A percentile compares a stretch with the other conserved stretches of the same genome.
phyloP scores from a whole-genome alignment of 2,329 filamentous ascomycete genomes.

The Venturia effusa region DNA sequence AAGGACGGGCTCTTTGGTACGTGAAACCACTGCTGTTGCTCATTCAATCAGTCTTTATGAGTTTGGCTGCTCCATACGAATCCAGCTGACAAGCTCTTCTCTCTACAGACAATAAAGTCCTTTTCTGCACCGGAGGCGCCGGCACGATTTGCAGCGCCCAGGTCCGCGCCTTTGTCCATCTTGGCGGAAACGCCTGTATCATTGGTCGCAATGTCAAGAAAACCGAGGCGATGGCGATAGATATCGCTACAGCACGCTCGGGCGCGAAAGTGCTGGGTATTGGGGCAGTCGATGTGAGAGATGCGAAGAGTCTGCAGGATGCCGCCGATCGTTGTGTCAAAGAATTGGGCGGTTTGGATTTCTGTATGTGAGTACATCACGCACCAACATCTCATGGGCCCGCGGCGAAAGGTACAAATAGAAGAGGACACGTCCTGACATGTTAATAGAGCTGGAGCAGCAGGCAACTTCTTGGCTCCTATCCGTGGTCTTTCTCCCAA shows the following conservation, averaged over 20 bases:
- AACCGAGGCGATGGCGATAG: conserved; percentile 68
- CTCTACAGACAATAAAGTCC: conserved; percentile 63
- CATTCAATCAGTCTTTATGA: no score
- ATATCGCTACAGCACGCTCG: conserved; percentile 67
- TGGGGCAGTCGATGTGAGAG: conserved; percentile 58
- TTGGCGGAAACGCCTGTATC: conserved; percentile 90
- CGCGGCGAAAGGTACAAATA: no score
- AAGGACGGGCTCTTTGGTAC: conserved; percentile 76
- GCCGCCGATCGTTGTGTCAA: conserved; percentile 71
- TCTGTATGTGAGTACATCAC: conserved; percentile 60
- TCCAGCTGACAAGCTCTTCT: background rate
- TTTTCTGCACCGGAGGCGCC: conserved; percentile 91
- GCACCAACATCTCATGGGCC: background rate
- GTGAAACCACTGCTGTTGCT: conserved; percentile 14
- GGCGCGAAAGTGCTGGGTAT: conserved; percentile 83
- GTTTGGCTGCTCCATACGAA: no score
- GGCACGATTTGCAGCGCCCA: conserved; percentile 92
- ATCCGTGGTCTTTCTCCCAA: conserved; percentile 74
- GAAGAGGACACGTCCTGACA: background rate
- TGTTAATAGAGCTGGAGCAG: conserved; percentile 65
- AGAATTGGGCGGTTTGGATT: conserved; percentile 83
- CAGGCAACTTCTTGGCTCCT: conserved; percentile 88
- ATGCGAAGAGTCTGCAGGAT: conserved; percentile 53
- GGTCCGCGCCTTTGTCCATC: conserved; percentile 78
- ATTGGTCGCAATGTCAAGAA: conserved; percentile 83